phyloP scores from a whole-genome alignment of 2,329 filamentous ascomycete genomes.

The Coniochaeta hoffmannii region DNA sequence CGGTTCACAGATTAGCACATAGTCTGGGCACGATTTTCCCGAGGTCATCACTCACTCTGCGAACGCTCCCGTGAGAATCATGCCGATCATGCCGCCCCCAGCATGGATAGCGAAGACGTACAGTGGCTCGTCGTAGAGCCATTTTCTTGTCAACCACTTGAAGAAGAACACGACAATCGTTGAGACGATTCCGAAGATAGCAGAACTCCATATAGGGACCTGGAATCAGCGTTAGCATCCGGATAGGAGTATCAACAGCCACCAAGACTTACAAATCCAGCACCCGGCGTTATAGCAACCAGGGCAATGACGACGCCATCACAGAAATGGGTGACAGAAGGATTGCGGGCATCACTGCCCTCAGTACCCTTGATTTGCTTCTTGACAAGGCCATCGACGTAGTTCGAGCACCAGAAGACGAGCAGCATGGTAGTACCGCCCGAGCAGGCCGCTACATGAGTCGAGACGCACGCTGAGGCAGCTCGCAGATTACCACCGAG shows the following conservation, averaged over 20 bases:
- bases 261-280: conserved; percentile 9
- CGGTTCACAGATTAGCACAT: background rate
- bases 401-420: background rate
- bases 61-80: conserved; percentile 51
- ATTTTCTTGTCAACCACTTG: conserved; percentile 7
- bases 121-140: conserved; percentile 25
- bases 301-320: conserved; percentile 11
- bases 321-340: conserved; percentile 10
- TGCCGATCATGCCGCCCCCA: conserved; percentile 48
- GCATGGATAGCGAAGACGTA: conserved; percentile 54
- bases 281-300: conserved; percentile 11
- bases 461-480: conserved; percentile 10
- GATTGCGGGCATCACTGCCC: conserved; percentile 1
- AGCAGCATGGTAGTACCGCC: conserved; percentile 8
- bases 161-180: conserved; percentile 8
- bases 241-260: no score
- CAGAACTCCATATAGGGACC: conserved; percentile 10
- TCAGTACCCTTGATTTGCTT: conserved; percentile 2
- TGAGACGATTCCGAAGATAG: conserved; percentile 9
- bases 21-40: background rate
- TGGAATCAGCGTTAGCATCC: background rate
- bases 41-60: conserved; percentile 21
- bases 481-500: conserved; percentile 10
- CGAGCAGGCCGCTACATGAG: conserved; percentile 10
- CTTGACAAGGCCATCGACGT: conserved; percentile 7